Conservation (phyloP, 345 rosid genomes). For the Kandelia obovata region DNA sequence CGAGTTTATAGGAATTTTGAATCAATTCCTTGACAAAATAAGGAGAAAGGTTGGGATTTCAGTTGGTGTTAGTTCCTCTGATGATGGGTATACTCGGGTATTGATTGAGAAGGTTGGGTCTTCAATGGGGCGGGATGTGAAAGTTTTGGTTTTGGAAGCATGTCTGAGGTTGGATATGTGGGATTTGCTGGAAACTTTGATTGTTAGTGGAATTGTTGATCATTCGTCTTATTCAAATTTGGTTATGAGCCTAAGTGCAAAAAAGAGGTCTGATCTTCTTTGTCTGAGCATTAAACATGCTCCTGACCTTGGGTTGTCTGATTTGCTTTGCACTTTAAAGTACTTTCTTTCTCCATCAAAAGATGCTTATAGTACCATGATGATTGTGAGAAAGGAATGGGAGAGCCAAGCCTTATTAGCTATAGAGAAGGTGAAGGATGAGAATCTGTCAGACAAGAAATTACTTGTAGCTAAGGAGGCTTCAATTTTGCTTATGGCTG, state of each 20-base stretch:
- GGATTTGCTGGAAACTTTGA: slow-evolving; percentile 63
- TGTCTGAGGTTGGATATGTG: slow-evolving; percentile 57
- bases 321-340: slow-evolving; percentile 60
- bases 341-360: slow-evolving; percentile 68
- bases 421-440: slow-evolving; percentile 41
- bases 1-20: slow-evolving; percentile 46
- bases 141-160: slow-evolving; percentile 63
- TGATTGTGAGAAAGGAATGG: slow-evolving; percentile 65
- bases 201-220: slow-evolving; percentile 44
- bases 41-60: slow-evolving; percentile 34
- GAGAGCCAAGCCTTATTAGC: slow-evolving; percentile 61
- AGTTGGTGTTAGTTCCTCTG: slow-evolving; percentile 25
- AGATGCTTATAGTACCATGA: slow-evolving; percentile 54
- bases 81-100: slow-evolving; percentile 20
- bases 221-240: slow-evolving; percentile 48
- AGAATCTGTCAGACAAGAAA: slow-evolving; percentile 36
- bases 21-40: slow-evolving; percentile 53
- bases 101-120: slow-evolving; percentile 51
- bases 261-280: slow-evolving; percentile 66
- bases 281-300: slow-evolving; percentile 58
- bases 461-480: slow-evolving; percentile 56
- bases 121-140: slow-evolving; percentile 53
- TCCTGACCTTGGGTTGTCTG: slow-evolving; percentile 56
- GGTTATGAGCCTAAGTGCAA: slow-evolving; percentile 44
- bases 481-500: slow-evolving; percentile 73